phyloP scores from a whole-genome alignment of 2,329 filamentous ascomycete genomes.

The Fusarium denticulatum region DNA sequence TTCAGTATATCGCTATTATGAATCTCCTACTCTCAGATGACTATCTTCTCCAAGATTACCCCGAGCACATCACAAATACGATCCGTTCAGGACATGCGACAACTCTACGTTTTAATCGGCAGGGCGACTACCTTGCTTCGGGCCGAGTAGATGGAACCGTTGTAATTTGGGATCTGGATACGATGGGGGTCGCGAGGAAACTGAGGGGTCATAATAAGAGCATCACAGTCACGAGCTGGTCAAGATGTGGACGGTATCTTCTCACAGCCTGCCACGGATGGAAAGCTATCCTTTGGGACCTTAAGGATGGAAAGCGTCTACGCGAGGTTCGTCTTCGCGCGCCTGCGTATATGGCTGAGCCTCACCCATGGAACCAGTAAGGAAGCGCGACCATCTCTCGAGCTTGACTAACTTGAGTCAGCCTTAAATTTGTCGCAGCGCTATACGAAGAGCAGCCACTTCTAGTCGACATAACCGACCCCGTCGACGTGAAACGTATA shows the following conservation, averaged over 20 bases:
- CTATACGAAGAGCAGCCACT: constrained; percentile 93
- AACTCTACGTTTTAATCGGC: constrained; percentile 87
- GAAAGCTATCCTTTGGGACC: constrained; percentile 96
- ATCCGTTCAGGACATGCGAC: constrained; percentile 78
- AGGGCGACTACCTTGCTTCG: constrained; percentile 92
- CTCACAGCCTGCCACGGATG: constrained; percentile 95
- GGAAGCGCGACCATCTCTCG: constrained; percentile 12
- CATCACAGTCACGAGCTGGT: constrained; percentile 96
- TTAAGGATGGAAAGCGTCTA: constrained; percentile 74
- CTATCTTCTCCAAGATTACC: constrained; percentile 80
- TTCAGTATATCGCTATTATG: constrained; percentile 51
- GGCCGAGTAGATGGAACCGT: constrained; percentile 94
- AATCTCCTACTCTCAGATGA: constrained; percentile 70
- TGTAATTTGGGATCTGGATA: constrained; percentile 96
- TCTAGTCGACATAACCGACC: constrained; percentile 80
- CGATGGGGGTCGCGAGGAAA: constrained; percentile 95
- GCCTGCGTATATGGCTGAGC: constrained; percentile 93
- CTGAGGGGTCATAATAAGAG: constrained; percentile 91
- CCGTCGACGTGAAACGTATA: constrained; percentile 76
- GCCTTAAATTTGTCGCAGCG: constrained; percentile 86
- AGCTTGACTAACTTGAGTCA: constrained; percentile 36
- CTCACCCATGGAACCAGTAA: constrained; percentile 91
- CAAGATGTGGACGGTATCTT: constrained; percentile 87
- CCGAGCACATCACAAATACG: constrained; percentile 87
- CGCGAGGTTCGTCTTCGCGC: constrained; percentile 91